These are phyloP conservation scores for Kandelia obovata DNA, from an alignment of 345 rosid species.

Conservation along the genomic window DNA sequence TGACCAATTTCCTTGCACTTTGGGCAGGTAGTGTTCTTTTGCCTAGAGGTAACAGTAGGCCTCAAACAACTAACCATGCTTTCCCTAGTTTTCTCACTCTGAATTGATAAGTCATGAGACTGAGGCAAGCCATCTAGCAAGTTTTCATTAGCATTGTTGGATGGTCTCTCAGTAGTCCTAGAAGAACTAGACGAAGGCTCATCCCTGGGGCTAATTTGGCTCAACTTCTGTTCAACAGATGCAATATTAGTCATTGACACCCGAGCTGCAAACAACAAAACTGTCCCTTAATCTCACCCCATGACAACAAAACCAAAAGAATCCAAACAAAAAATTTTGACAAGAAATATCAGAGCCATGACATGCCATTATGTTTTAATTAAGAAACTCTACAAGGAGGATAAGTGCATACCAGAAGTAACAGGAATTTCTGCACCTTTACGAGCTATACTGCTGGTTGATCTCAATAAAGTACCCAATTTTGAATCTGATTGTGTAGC, in stretches of 20 bases:
- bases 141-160: constrained; percentile 40
- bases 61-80: constrained; percentile 39
- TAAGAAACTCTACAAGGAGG: constrained; percentile 1
- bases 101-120: constrained; percentile 50
- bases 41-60: constrained; percentile 36
- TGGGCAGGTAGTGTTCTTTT: constrained; percentile 45
- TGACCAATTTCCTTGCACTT: constrained; percentile 61
- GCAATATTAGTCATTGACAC: constrained; percentile 35
- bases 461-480: constrained; percentile 47
- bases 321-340: not conserved
- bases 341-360: constrained; percentile 8
- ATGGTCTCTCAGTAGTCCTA: constrained; percentile 45
- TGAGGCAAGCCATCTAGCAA: constrained; percentile 49
- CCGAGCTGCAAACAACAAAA: constrained; percentile 40
- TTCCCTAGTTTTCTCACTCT: constrained; percentile 57
- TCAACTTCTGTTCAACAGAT: constrained; percentile 45
- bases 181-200: constrained; percentile 58
- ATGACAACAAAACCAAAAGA: not conserved
- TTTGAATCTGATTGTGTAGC: constrained; percentile 55
- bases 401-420: constrained; percentile 51
- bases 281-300: not conserved
- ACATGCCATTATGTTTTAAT: not conserved
- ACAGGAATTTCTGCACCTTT: constrained; percentile 44
- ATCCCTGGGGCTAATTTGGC: constrained; percentile 50
- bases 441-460: constrained; percentile 45